phyloP scores from a whole-genome alignment of 495 filamentous ascomycete species.

The Penicillium tannophilum region DNA sequence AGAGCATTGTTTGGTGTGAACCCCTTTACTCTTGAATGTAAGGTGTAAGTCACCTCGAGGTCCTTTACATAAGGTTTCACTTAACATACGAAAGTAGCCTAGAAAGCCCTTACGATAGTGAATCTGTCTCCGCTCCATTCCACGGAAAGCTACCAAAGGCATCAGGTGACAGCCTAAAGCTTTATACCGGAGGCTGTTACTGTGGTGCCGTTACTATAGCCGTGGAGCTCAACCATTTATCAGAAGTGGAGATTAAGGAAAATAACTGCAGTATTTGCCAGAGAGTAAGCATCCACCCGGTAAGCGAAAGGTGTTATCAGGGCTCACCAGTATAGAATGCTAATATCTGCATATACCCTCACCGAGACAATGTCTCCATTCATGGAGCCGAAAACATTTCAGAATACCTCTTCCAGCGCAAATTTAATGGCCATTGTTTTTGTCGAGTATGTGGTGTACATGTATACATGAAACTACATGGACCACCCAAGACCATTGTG shows the following conservation, averaged over 20 bases:
- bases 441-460: conserved; percentile 1
- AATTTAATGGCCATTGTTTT: conserved; percentile 5
- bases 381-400: neutral
- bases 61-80: neutral
- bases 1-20: neutral
- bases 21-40: neutral
- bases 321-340: neutral
- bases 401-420: conserved; percentile 1
- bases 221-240: neutral
- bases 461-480: neutral
- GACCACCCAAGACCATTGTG: neutral
- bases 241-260: neutral
- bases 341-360: neutral
- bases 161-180: neutral
- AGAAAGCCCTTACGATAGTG: neutral
- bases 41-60: neutral
- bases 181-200: neutral
- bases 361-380: neutral
- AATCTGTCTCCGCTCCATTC: neutral
- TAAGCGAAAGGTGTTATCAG: neutral
- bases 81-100: neutral
- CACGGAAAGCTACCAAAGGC: neutral
- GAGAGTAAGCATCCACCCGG: neutral
- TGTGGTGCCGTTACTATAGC: neutral
- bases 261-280: conserved; percentile 3